These are phyloP conservation scores for Ceratocystis destructans DNA, from an alignment of 2,329 filamentous ascomycete species.

Conservation along the genomic window DNA sequence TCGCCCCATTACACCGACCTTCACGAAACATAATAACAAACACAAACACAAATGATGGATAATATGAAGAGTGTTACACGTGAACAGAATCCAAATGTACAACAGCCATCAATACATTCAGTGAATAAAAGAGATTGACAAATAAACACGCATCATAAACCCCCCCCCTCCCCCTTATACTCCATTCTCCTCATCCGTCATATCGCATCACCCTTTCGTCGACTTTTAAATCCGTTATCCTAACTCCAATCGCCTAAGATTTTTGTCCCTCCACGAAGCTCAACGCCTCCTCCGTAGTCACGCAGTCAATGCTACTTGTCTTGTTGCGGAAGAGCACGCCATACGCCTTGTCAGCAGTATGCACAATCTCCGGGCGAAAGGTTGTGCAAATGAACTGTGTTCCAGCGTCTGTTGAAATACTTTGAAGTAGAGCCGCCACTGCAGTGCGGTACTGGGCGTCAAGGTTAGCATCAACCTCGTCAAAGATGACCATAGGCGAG, in stretches of 20 bases:
- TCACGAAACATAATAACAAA: too few species aligned
- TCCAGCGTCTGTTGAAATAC: conserved; percentile 53
- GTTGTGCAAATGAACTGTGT: conserved; percentile 96
- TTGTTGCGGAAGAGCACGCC: conserved; percentile 90
- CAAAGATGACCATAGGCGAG: conserved; percentile 96
- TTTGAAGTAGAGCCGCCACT: conserved; percentile 75
- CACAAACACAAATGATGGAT: too few species aligned
- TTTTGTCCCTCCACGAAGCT: conserved; percentile 83
- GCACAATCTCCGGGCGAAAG: conserved; percentile 91
- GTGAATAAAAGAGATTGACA: not conserved
- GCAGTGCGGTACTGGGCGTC: conserved; percentile 96
- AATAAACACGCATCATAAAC: not conserved
- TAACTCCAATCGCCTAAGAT: not conserved
- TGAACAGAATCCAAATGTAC: not conserved
- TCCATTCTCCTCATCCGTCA: not conserved
- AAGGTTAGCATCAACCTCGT: conserved; percentile 96
- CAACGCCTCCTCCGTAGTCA: conserved; percentile 72
- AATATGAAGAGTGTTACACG: too few species aligned
- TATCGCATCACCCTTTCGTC: not conserved
- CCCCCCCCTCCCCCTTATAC: not conserved
- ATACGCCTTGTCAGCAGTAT: conserved; percentile 94
- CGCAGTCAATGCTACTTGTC: conserved; percentile 86
- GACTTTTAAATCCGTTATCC: not conserved
- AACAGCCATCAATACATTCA: not conserved
- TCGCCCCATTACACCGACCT: too few species aligned